Evolutionary conservation across 306 rosid genomes (phyloP).

Genomic region (Trifolium fragiferum): DNA sequence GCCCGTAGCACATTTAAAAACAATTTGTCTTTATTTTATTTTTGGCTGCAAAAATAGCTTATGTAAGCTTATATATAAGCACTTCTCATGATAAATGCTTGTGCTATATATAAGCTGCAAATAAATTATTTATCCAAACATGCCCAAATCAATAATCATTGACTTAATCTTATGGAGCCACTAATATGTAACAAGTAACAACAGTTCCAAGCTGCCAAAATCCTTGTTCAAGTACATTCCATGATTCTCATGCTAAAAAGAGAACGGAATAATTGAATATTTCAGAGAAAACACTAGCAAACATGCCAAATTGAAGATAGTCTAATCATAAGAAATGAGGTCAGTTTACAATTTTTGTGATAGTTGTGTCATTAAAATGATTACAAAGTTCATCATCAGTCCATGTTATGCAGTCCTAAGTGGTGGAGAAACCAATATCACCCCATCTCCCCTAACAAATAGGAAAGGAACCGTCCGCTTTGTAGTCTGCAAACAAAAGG

Average conservation of each 20-base stretch:
- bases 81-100: no score
- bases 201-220: slow-evolving; percentile 37
- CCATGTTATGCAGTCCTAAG: slow-evolving; percentile 80
- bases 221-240: slow-evolving; percentile 36
- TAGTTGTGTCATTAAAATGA: slow-evolving; percentile 34
- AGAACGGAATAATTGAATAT: slow-evolving; percentile 10
- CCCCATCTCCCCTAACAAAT: slow-evolving; percentile 98
- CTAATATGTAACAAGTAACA: background rate
- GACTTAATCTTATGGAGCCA: slow-evolving; percentile 33
- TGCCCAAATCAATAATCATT: slow-evolving; percentile 23
- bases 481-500: slow-evolving; percentile 71
- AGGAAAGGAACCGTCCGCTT: slow-evolving; percentile 90
- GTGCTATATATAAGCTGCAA: no score
- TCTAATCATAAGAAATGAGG: slow-evolving; percentile 39
- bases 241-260: slow-evolving; percentile 39
- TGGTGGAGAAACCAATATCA: slow-evolving; percentile 97
- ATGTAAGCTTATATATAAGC: no score
- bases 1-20: no score
- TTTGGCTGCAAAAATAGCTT: no score
- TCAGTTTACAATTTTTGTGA: slow-evolving; percentile 40
- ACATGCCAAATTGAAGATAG: slow-evolving; percentile 26
- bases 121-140: no score
- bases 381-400: slow-evolving; percentile 28
- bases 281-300: slow-evolving; percentile 39
- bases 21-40: no score